Conservation (phyloP, 2,329 filamentous ascomycete species). For the Monosporascus sp. region DNA sequence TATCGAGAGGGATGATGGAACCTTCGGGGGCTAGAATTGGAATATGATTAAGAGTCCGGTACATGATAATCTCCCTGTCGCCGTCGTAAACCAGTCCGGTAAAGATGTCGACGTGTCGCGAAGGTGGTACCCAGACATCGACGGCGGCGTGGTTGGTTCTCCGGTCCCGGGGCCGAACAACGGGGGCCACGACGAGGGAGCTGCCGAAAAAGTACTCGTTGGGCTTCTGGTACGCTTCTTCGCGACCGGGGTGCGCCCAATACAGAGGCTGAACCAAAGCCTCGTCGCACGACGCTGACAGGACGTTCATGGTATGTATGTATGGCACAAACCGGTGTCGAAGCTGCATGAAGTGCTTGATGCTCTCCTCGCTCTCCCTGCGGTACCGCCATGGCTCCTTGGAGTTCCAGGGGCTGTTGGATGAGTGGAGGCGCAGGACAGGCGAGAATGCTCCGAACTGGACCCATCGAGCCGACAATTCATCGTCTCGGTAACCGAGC, state of each 20-base stretch:
- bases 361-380: constrained; percentile 38
- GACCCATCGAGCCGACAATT: constrained; percentile 56
- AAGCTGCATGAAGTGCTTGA: constrained; percentile 46
- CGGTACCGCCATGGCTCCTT: constrained; percentile 60
- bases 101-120: constrained; percentile 53
- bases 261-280: constrained; percentile 59
- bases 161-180: constrained; percentile 45
- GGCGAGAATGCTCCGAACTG: constrained; percentile 59
- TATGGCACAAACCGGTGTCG: constrained; percentile 58
- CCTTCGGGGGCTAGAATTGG: constrained; percentile 54
- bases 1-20: constrained; percentile 53
- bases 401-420: constrained; percentile 51
- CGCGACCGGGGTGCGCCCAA: constrained; percentile 49
- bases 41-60: constrained; percentile 42
- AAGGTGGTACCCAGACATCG: constrained; percentile 53
- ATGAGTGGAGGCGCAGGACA: constrained; percentile 56
- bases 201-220: constrained; percentile 59
- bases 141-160: constrained; percentile 42
- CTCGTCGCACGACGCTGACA: constrained; percentile 37
- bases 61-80: constrained; percentile 45
- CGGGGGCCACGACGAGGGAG: constrained; percentile 51
- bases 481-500: constrained; percentile 50
- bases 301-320: constrained; percentile 52
- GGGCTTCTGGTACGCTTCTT: constrained; percentile 50
- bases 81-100: constrained; percentile 54